phyloP scores from a whole-genome alignment of 805 yeast species.

The Suhomyces pyralidae region DNA sequence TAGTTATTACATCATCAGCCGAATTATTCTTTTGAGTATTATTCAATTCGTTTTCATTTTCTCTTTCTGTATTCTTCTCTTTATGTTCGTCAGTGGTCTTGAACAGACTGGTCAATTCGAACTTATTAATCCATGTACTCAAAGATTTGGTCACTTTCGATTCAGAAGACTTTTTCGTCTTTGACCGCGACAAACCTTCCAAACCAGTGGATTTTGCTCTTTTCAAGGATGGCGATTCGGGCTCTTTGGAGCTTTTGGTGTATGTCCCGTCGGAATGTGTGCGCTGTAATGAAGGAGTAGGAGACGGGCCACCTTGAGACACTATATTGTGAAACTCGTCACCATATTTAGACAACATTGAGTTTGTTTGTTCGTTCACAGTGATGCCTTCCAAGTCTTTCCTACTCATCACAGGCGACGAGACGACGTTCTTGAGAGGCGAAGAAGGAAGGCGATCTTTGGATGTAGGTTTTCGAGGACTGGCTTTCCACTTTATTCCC shows the following conservation, averaged over 20 bases:
- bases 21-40: no score
- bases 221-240: constrained; percentile 31
- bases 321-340: constrained; percentile 28
- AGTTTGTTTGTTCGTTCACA: constrained; percentile 32
- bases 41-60: not conserved
- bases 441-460: constrained; percentile 9
- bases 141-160: constrained; percentile 2
- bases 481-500: constrained; percentile 32
- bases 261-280: constrained; percentile 29
- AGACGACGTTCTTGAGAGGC: constrained; percentile 5
- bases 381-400: constrained; percentile 5
- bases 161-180: not conserved
- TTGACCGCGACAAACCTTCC: constrained; percentile 12
- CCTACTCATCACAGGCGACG: not conserved
- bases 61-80: not conserved
- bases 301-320: constrained; percentile 25
- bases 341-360: constrained; percentile 43
- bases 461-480: constrained; percentile 8
- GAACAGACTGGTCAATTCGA: constrained; percentile 14
- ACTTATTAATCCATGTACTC: constrained; percentile 31
- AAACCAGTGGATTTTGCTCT: constrained; percentile 39
- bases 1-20: no score
- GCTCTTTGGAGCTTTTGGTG: constrained; percentile 13
- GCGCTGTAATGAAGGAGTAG: constrained; percentile 25
- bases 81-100: not conserved